Conservation (phyloP, 768 basidiomycete genomes). For the Tylopilus rubrobrunneus region DNA sequence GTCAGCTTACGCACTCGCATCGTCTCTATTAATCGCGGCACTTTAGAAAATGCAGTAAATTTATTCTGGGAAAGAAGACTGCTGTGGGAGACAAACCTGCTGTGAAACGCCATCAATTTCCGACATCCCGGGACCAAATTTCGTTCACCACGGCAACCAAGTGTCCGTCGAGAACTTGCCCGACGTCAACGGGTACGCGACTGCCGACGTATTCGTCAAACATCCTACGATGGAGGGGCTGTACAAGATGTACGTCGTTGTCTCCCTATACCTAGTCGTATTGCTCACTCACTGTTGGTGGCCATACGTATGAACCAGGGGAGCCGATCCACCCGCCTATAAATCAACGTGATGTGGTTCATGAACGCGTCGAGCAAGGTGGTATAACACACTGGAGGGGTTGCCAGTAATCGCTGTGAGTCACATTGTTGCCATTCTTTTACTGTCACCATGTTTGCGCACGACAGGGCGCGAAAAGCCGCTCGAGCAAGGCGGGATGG, state of each 20-base stretch:
- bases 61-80: slow-evolving; percentile 83
- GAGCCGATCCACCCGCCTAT: too few species aligned
- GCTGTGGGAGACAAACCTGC: slow-evolving; percentile 83
- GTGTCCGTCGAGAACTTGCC: background rate
- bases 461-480: too few species aligned
- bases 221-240: background rate
- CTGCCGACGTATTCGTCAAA: background rate
- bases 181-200: background rate
- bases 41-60: slow-evolving; percentile 86
- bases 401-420: too few species aligned
- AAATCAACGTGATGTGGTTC: too few species aligned
- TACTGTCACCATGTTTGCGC: too few species aligned
- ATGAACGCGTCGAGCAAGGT: too few species aligned
- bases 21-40: background rate
- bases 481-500: too few species aligned
- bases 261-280: too few species aligned
- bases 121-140: slow-evolving; percentile 70
- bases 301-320: too few species aligned
- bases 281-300: too few species aligned
- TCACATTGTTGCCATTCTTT: too few species aligned
- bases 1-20: slow-evolving; percentile 24
- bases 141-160: slow-evolving; percentile 55
- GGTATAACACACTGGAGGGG: too few species aligned
- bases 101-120: slow-evolving; percentile 53
- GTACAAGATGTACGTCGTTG: background rate